Percentiles rank a stretch among this genome's conserved stretches.
These are phyloP conservation scores for Epichloe hybrida DNA, from an alignment of 2,329 filamentous ascomycete species.

Conservation along the genomic window DNA sequence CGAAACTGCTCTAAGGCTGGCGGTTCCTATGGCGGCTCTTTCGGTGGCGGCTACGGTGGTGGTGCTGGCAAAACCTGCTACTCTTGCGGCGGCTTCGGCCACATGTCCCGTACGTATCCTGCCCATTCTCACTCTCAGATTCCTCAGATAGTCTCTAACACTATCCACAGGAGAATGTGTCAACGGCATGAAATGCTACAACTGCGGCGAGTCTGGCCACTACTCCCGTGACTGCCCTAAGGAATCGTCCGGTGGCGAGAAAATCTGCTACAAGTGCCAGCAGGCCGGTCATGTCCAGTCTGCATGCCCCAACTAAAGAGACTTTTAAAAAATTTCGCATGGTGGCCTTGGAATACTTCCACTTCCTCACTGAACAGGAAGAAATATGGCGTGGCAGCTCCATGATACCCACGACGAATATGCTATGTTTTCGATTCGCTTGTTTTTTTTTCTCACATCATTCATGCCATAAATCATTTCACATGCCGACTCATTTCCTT, in stretches of 20 bases:
- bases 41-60: conserved; percentile 28
- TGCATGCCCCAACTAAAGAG: conserved; percentile 63
- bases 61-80: conserved; percentile 78
- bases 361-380: conserved; percentile 11
- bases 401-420: conserved; percentile 29
- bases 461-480: conserved; percentile 4
- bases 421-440: conserved; percentile 12
- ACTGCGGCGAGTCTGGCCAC: conserved; percentile 89
- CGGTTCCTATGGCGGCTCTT: conserved; percentile 28
- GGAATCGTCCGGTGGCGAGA: conserved; percentile 74
- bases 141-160: conserved; percentile 9
- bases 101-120: conserved; percentile 65
- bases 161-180: conserved; percentile 64
- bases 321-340: conserved; percentile 1
- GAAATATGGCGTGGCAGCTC: conserved; percentile 26
- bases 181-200: conserved; percentile 99
- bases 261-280: conserved; percentile 96
- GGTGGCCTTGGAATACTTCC: conserved; percentile 11
- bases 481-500: conserved; percentile 9
- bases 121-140: too few relatives aligned
- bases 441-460: conserved; percentile 13
- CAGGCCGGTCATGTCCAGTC: conserved; percentile 81
- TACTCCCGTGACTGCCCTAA: conserved; percentile 93
- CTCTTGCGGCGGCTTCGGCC: conserved; percentile 91
- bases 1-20: conserved; percentile 66